Percentiles rank a stretch among this genome's conserved stretches.
Conservation (phyloP, 495 filamentous ascomycete species). For the Cercophora newfieldiana region DNA sequence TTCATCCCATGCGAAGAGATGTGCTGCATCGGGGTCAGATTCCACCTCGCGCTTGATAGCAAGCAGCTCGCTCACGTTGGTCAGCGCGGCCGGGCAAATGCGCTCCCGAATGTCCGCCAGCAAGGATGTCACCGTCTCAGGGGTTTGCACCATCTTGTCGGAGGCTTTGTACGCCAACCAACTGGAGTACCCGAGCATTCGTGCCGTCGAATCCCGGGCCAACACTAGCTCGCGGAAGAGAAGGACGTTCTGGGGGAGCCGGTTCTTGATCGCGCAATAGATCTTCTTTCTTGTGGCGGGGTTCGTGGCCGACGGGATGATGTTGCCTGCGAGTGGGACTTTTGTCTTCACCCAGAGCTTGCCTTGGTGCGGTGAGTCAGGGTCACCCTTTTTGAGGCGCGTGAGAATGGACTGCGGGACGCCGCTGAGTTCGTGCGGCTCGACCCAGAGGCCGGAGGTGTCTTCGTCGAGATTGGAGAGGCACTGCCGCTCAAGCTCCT, state of each 20-base stretch:
- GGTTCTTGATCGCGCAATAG: conserved; percentile 70
- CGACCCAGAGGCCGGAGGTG: conserved; percentile 8
- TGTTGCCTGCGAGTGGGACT: background rate
- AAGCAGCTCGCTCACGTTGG: conserved; percentile 59
- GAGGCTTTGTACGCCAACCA: conserved; percentile 74
- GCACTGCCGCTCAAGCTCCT: conserved; percentile 11
- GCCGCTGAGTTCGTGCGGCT: conserved; percentile 7
- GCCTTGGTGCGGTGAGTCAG: too few relatives aligned
- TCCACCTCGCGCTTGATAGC: conserved; percentile 61
- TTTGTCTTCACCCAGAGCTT: conserved; percentile 10
- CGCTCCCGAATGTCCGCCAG: conserved; percentile 60
- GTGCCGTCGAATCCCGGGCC: conserved; percentile 72
- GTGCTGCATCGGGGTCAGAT: conserved; percentile 46
- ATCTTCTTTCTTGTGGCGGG: conserved; percentile 57
- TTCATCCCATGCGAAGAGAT: conserved; percentile 63
- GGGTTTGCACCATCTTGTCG: conserved; percentile 78
- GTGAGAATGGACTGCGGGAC: background rate
- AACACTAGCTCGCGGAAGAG: conserved; percentile 70
- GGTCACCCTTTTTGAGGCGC: background rate
- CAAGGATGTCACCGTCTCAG: conserved; percentile 69
- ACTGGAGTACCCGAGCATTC: conserved; percentile 71
- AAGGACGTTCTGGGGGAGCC: conserved; percentile 69
- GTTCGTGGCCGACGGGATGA: conserved; percentile 43
- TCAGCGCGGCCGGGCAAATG: background rate
- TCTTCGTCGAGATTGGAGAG: conserved; percentile 10